These are phyloP conservation scores for Scytalidium sp. DNA, from an alignment of 2,329 filamentous ascomycete genomes.

Conservation along the genomic window DNA sequence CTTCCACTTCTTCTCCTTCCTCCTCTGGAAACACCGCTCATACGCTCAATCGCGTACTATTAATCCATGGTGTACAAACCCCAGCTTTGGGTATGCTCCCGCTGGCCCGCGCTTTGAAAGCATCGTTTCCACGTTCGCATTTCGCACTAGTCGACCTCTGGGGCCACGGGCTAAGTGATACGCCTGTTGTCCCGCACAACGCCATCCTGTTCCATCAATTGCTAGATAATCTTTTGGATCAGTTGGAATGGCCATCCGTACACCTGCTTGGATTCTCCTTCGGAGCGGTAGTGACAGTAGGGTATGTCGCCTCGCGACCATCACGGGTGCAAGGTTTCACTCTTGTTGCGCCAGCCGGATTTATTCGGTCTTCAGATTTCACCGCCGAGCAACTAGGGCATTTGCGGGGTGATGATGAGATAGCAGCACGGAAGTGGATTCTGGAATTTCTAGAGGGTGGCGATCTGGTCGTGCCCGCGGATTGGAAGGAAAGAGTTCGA, in stretches of 20 bases:
- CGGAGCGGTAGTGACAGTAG: conserved; percentile 37
- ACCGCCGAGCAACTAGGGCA: conserved; percentile 18
- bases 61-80: conserved; percentile 51
- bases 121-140: conserved; percentile 32
- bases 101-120: conserved; percentile 33
- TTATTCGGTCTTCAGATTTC: conserved; percentile 26
- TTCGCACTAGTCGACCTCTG: conserved; percentile 46
- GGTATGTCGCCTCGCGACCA: conserved; percentile 32
- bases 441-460: conserved; percentile 19
- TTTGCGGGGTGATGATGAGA: conserved; percentile 18
- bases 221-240: conserved; percentile 35
- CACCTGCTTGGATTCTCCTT: conserved; percentile 50
- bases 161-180: conserved; percentile 51
- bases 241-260: conserved; percentile 37
- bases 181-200: conserved; percentile 39
- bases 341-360: conserved; percentile 46
- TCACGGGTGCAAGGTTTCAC: conserved; percentile 31
- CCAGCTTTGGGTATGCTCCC: conserved; percentile 45
- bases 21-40: not conserved
- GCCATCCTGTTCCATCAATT: conserved; percentile 39
- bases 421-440: not conserved
- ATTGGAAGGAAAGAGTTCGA: conserved; percentile 41
- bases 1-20: conserved; percentile 15
- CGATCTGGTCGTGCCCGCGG: conserved; percentile 34
- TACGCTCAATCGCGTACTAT: conserved; percentile 30